These are phyloP conservation scores for Coemansia sp. DNA, from an alignment of 192 early-diverging fungal species.

Conservation along the genomic window DNA sequence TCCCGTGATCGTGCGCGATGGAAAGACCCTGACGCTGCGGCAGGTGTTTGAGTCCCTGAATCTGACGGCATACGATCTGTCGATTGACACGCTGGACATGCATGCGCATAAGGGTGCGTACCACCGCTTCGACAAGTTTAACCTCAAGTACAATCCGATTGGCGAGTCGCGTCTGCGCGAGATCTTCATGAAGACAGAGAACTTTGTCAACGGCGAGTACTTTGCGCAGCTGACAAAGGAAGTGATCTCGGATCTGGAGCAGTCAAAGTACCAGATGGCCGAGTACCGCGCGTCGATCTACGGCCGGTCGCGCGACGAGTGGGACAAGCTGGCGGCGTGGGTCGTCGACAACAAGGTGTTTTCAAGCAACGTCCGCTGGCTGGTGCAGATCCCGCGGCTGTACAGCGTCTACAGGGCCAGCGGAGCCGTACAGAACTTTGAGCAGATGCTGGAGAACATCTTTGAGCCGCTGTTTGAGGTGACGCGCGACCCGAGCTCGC, in stretches of 20 bases:
- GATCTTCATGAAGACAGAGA: constrained; percentile 97
- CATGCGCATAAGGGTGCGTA: constrained; percentile 96
- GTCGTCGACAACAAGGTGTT: constrained; percentile 88
- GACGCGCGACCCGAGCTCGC: constrained; percentile 74
- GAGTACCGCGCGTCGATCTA: constrained; percentile 96
- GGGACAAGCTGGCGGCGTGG: constrained; percentile 94
- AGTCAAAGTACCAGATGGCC: constrained; percentile 92
- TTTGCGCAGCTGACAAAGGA: constrained; percentile 93
- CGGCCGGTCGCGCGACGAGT: constrained; percentile 78
- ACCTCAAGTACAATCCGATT: constrained; percentile 93
- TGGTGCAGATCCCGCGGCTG: constrained; percentile 88
- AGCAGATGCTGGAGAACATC: constrained; percentile 75
- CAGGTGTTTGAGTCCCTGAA: constrained; percentile 89
- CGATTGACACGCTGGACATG: constrained; percentile 95
- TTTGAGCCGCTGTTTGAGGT: constrained; percentile 92
- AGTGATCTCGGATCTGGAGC: constrained; percentile 84
- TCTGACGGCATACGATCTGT: constrained; percentile 90
- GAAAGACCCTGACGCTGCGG: constrained; percentile 71
- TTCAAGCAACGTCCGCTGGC: constrained; percentile 91
- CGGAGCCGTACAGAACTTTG: constrained; percentile 66
- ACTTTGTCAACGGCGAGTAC: constrained; percentile 80
- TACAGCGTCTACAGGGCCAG: constrained; percentile 82
- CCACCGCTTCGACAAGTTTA: constrained; percentile 97
- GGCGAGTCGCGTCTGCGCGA: constrained; percentile 92
- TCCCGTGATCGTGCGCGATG: constrained; percentile 83